phyloP scores from a whole-genome alignment of 176 grass and related monocot genomes.

The Carex cristatella region DNA sequence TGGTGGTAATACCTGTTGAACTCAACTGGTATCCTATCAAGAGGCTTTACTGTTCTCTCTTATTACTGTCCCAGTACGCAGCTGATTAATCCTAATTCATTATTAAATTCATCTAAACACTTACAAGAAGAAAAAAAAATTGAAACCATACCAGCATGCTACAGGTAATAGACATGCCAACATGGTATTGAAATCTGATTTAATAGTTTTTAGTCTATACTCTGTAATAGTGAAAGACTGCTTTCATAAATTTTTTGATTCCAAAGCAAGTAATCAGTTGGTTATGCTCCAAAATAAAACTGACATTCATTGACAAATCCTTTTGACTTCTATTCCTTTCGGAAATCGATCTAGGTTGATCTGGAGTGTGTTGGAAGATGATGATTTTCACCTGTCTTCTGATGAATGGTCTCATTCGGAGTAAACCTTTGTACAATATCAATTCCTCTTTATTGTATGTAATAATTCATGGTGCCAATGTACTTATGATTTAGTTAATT shows the following conservation, averaged over 20 bases:
- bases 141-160: not conserved
- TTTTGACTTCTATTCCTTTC: not conserved
- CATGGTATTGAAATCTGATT: not conserved
- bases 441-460: not conserved
- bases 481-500: not conserved
- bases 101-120: not conserved
- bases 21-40: not conserved
- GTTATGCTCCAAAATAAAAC: not conserved
- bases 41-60: not conserved
- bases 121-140: not conserved
- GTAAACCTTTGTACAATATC: not conserved
- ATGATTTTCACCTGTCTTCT: constrained; percentile 12
- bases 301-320: not conserved
- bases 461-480: not conserved
- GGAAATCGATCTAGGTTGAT: constrained; percentile 6
- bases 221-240: not conserved
- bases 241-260: not conserved
- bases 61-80: not conserved
- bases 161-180: not conserved
- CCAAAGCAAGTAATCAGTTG: not conserved
- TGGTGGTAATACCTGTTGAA: not conserved
- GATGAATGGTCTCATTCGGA: not conserved
- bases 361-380: constrained; percentile 24
- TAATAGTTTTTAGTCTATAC: not conserved
- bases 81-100: not conserved